Percentiles rank a stretch among this genome's conserved stretches.
Conservation (phyloP, 495 filamentous ascomycete genomes). For the Coniosporium apollinis region DNA sequence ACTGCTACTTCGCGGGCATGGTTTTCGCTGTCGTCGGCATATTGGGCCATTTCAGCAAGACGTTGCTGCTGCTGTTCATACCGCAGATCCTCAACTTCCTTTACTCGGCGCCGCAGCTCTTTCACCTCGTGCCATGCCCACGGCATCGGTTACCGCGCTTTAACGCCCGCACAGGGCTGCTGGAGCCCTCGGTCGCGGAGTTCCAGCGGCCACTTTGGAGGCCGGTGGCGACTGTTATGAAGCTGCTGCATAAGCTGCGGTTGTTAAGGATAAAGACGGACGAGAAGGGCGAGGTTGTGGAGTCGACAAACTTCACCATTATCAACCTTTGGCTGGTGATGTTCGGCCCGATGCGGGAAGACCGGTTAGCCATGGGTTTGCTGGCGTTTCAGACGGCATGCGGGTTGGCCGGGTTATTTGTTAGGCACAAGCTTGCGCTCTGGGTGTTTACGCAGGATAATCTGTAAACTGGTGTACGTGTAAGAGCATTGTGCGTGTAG, state of each 20-base stretch:
- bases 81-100: slow-evolving; percentile 95
- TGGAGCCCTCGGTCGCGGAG: slow-evolving; percentile 69
- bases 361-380: slow-evolving; percentile 61
- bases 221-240: slow-evolving; percentile 41
- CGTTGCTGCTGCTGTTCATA: slow-evolving; percentile 72
- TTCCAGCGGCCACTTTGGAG: slow-evolving; percentile 58
- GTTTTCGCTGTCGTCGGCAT: slow-evolving; percentile 95
- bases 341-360: slow-evolving; percentile 83
- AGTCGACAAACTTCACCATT: slow-evolving; percentile 82
- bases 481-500: too few species aligned
- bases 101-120: slow-evolving; percentile 83
- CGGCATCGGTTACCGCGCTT: slow-evolving; percentile 81
- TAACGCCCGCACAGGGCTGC: slow-evolving; percentile 61
- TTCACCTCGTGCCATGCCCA: slow-evolving; percentile 77
- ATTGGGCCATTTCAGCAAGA: slow-evolving; percentile 95
- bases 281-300: slow-evolving; percentile 48
- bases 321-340: slow-evolving; percentile 93
- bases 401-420: slow-evolving; percentile 68
- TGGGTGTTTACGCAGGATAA: slow-evolving; percentile 82
- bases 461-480: too few species aligned
- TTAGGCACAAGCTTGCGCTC: slow-evolving; percentile 69
- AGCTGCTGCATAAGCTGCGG: slow-evolving; percentile 43
- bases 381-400: slow-evolving; percentile 52
- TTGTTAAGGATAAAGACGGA: slow-evolving; percentile 49
- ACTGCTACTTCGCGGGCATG: slow-evolving; percentile 99